These are phyloP conservation scores for Tremella fuciformis DNA, from an alignment of 768 basidiomycete species.

Conservation along the genomic window DNA sequence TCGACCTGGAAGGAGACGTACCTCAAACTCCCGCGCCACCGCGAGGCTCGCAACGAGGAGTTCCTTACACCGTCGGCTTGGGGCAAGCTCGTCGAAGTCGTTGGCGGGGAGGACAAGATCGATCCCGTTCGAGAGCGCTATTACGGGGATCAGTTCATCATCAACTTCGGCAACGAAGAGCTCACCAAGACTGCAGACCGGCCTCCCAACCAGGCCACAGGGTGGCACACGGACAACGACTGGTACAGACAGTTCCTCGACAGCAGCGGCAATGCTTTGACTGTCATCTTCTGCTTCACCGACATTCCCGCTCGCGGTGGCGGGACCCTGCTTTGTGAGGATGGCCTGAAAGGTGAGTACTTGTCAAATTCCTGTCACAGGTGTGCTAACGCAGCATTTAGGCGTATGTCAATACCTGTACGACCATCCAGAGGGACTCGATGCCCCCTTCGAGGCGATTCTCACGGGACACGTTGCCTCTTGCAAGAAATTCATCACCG, in stretches of 20 bases:
- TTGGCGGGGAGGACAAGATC: constrained; percentile 33
- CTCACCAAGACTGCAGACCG: constrained; percentile 12
- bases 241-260: constrained; percentile 38
- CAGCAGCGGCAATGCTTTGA: constrained; percentile 28
- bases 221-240: constrained; percentile 39
- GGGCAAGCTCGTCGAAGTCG: constrained; percentile 31
- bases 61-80: constrained; percentile 34
- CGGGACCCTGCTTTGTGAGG: constrained; percentile 28
- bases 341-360: constrained; percentile 29
- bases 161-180: constrained; percentile 25
- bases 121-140: constrained; percentile 29
- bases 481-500: constrained; percentile 12
- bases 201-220: constrained; percentile 8
- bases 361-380: too few species aligned
- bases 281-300: constrained; percentile 36
- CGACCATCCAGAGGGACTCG: constrained; percentile 31
- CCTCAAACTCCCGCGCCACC: constrained; percentile 23
- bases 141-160: constrained; percentile 36
- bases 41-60: constrained; percentile 23
- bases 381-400: background rate
- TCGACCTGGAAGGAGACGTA: constrained; percentile 26
- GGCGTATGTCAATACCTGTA: constrained; percentile 21
- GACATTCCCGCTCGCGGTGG: constrained; percentile 28
- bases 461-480: constrained; percentile 5
- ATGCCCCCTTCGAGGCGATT: constrained; percentile 20